A percentile compares a stretch with the other conserved stretches of the same genome.
These are phyloP conservation scores for Coniochaeta sp. DNA, from an alignment of 2,329 filamentous ascomycete species.

Conservation along the genomic window DNA sequence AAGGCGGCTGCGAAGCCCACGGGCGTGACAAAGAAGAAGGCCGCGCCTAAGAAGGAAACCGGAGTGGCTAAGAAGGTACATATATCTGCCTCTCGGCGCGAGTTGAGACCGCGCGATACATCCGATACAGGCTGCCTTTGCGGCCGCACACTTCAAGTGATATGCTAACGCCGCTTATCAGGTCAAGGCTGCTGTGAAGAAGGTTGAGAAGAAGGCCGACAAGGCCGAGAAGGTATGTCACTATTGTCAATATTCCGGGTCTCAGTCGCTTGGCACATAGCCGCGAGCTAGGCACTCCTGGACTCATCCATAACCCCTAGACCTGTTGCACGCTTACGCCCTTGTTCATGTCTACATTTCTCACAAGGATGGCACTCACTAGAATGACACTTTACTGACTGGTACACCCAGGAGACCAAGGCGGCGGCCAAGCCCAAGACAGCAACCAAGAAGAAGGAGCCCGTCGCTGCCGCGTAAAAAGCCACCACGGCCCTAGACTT, in stretches of 20 bases:
- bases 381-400: background rate
- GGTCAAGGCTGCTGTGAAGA: conserved; percentile 22
- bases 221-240: conserved; percentile 13
- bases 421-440: conserved; percentile 18
- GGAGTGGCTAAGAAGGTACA: conserved; percentile 22
- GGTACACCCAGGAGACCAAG: background rate
- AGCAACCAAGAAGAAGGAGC: conserved; percentile 21
- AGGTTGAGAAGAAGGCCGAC: conserved; percentile 17
- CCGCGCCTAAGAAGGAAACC: conserved; percentile 25
- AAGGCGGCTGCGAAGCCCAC: conserved; percentile 2
- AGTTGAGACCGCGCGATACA: background rate
- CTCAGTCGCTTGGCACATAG: background rate
- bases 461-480: conserved; percentile 13
- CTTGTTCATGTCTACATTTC: background rate
- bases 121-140: background rate
- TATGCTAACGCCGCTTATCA: conserved; percentile 6
- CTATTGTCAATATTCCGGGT: background rate
- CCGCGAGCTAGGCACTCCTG: background rate
- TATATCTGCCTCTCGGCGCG: background rate
- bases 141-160: background rate
- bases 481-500: background rate
- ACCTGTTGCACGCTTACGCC: background rate
- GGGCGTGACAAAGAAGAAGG: conserved; percentile 29
- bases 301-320: background rate
- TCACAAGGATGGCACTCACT: no score